Evolutionary conservation across 768 basidiomycete genomes (phyloP).

Genomic region (Tricholoma hemisulphureum): DNA sequence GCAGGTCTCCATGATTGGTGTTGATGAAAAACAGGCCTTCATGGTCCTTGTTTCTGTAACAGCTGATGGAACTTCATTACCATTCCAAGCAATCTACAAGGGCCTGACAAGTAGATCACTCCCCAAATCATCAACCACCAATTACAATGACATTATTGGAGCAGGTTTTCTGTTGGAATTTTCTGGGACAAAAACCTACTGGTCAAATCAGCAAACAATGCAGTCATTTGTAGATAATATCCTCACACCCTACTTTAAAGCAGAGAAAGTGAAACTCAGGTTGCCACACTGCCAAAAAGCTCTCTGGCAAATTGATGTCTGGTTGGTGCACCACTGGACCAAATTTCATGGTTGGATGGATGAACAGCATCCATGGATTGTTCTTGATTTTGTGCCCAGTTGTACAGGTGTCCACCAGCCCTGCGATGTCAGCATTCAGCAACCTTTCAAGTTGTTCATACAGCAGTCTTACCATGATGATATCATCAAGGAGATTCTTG

Average conservation of each 20-base stretch:
- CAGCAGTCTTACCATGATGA: constrained; percentile 31
- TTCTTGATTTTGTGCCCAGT: background rate
- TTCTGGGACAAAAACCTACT: constrained; percentile 19
- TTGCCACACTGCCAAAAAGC: background rate
- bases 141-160: too few relatives aligned
- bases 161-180: background rate
- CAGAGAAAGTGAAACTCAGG: background rate
- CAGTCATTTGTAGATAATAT: background rate
- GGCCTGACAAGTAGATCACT: constrained; percentile 17
- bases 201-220: constrained; percentile 24
- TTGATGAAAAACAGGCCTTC: constrained; percentile 25
- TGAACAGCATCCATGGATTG: background rate
- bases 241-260: background rate
- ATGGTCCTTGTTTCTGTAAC: background rate
- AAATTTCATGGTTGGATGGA: background rate
- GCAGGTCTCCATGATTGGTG: constrained; percentile 33
- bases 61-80: constrained; percentile 24
- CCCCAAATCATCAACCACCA: background rate
- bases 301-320: background rate
- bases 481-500: constrained; percentile 28
- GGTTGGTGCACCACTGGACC: background rate
- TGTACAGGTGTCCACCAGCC: constrained; percentile 31
- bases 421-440: constrained; percentile 38
- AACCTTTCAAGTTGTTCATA: constrained; percentile 30
- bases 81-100: constrained; percentile 33